These are phyloP conservation scores for Hymenoscyphus scutula DNA, from an alignment of 2,329 filamentous ascomycete species.

Conservation along the genomic window DNA sequence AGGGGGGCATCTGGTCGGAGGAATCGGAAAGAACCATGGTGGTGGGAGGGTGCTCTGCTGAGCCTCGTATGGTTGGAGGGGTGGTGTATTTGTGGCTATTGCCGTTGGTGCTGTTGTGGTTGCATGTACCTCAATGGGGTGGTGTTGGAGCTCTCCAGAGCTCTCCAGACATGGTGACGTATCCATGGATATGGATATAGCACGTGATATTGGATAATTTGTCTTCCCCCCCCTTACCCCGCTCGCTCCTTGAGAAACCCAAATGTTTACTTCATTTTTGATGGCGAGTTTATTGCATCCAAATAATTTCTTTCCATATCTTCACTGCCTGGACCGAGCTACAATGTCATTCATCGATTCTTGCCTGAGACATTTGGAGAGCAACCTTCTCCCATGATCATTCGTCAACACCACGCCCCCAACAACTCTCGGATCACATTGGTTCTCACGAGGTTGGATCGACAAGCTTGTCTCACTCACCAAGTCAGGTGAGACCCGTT, in stretches of 20 bases:
- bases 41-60: conserved; percentile 3
- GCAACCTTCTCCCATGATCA: conserved; percentile 5
- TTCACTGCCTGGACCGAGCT: background rate
- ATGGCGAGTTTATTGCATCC: background rate
- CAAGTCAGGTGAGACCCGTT: conserved; percentile 9
- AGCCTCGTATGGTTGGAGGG: background rate
- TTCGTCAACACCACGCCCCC: conserved; percentile 7
- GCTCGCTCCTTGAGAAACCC: too few relatives aligned
- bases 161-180: background rate
- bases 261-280: too few relatives aligned
- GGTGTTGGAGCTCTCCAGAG: background rate
- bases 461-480: background rate
- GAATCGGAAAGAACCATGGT: conserved; percentile 16
- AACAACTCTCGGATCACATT: conserved; percentile 6
- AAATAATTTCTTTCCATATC: background rate
- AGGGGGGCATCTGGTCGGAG: conserved; percentile 28
- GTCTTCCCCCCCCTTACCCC: too few relatives aligned
- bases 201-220: background rate
- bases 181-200: too few relatives aligned
- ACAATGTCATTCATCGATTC: conserved; percentile 4
- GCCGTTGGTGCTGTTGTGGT: background rate
- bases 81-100: background rate
- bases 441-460: conserved; percentile 6
- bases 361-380: conserved; percentile 10
- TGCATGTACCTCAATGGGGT: background rate